A percentile compares a stretch with the other conserved stretches of the same genome.
Evolutionary conservation across 805 yeast genomes (phyloP).

Genomic region (Barnettozyma siamensis): DNA sequence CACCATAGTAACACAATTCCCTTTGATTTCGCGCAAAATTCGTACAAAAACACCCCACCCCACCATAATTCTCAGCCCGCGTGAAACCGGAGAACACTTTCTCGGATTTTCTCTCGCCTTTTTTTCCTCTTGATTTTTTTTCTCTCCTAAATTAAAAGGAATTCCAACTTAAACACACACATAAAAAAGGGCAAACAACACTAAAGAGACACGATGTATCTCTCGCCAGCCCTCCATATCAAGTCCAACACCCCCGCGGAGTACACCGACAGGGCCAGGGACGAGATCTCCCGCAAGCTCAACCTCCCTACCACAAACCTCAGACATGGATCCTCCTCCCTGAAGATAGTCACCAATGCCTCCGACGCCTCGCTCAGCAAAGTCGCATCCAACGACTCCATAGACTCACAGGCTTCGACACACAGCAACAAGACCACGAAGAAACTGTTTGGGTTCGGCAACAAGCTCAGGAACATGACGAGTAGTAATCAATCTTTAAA

Average conservation of each 20-base stretch:
- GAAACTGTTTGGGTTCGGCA: constrained; percentile 5
- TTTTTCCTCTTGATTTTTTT: no score
- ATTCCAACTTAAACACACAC: no score
- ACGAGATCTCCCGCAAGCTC: constrained; percentile 24
- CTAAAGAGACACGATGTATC: constrained; percentile 16
- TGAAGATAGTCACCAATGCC: constrained; percentile 23
- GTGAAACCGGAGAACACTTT: no score
- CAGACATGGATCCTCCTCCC: constrained; percentile 27
- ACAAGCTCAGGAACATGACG: constrained; percentile 12
- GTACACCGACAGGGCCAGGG: constrained; percentile 27
- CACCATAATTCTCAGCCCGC: no score
- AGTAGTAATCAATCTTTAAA: constrained; percentile 5
- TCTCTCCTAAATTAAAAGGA: no score
- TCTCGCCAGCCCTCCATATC: constrained; percentile 17
- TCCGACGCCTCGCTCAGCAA: constrained; percentile 21
- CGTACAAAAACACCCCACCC: no score
- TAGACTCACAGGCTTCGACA: constrained; percentile 12
- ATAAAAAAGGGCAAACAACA: background rate
- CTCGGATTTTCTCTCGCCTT: no score
- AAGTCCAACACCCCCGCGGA: constrained; percentile 24
- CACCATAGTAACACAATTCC: no score
- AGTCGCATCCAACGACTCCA: constrained; percentile 18
- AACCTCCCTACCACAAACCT: constrained; percentile 17
- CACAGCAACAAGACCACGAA: constrained; percentile 3
- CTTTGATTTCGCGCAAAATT: no score